Evolutionary conservation across 257 asterid genomes (phyloP).

Genomic region (Solanum acaule): DNA sequence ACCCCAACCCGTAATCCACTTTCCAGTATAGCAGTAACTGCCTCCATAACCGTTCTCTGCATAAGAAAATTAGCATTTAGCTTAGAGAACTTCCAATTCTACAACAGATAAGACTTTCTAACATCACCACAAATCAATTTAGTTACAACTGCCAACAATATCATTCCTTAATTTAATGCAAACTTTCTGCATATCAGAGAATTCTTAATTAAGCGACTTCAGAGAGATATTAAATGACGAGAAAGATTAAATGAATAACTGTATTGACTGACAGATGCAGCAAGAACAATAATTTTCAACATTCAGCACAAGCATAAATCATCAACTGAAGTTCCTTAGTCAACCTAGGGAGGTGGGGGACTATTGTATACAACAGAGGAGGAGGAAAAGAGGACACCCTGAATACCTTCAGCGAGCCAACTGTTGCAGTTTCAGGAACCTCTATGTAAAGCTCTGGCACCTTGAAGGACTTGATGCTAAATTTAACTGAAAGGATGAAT

Average conservation of each 20-base stretch:
- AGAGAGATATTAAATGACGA: background rate
- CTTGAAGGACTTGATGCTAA: conserved; percentile 88
- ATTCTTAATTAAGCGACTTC: background rate
- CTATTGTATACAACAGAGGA: background rate
- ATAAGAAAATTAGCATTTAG: background rate
- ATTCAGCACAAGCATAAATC: background rate
- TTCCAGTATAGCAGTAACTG: conserved; percentile 56
- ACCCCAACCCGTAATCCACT: conserved; percentile 67
- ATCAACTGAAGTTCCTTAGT: background rate
- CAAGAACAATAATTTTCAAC: background rate
- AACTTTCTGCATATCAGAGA: background rate
- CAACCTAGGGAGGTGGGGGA: background rate
- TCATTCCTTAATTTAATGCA: background rate
- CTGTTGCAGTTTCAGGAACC: conserved; percentile 89
- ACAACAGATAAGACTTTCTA: background rate
- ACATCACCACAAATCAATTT: background rate
- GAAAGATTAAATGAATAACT: background rate
- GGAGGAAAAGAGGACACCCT: background rate
- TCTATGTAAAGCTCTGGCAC: conserved; percentile 94
- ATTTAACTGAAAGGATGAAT: conserved; percentile 47
- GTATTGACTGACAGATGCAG: background rate
- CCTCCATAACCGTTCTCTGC: conserved; percentile 78
- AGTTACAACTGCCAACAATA: background rate
- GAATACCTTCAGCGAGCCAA: conserved; percentile 85
- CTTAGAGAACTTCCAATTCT: background rate